These are phyloP conservation scores for Aureobasidium subglaciale DNA, from an alignment of 2,329 filamentous ascomycete species.

Conservation along the genomic window DNA sequence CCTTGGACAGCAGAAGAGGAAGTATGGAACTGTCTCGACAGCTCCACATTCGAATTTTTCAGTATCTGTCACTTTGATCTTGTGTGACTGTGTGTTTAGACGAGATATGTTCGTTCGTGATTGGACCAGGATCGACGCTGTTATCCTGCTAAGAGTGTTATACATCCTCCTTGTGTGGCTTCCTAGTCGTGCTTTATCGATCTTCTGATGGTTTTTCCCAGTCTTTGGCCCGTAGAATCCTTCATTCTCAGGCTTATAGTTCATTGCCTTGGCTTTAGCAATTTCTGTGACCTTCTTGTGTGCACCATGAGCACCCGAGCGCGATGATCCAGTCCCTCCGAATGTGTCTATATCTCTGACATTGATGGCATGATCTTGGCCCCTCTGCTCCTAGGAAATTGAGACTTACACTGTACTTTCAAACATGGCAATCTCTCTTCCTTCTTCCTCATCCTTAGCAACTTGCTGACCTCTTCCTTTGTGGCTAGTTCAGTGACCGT, in stretches of 20 bases:
- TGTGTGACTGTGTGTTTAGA: background rate
- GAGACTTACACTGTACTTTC: background rate
- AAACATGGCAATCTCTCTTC: background rate
- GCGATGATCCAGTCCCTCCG: too few relatives aligned
- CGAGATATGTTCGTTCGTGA: background rate
- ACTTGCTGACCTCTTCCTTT: background rate
- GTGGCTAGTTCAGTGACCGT: background rate
- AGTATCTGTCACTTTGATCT: conserved; percentile 3
- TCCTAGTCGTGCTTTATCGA: background rate
- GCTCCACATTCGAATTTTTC: background rate
- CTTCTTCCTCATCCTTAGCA: background rate
- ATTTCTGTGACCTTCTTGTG: too few relatives aligned
- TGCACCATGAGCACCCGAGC: too few relatives aligned
- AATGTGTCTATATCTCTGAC: too few relatives aligned
- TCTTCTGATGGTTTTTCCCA: background rate
- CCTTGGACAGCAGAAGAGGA: background rate
- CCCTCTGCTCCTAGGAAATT: too few relatives aligned
- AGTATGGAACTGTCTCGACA: background rate
- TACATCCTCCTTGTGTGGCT: background rate
- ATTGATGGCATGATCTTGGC: too few relatives aligned
- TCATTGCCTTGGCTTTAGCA: background rate
- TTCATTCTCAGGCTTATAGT: background rate
- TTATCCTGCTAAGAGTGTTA: background rate
- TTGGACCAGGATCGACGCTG: background rate
- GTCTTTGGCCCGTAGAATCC: background rate